A percentile compares a stretch with the other conserved stretches of the same genome.
Conservation (phyloP, 352 stramenopile species). For the Blastocystis sp. region DNA sequence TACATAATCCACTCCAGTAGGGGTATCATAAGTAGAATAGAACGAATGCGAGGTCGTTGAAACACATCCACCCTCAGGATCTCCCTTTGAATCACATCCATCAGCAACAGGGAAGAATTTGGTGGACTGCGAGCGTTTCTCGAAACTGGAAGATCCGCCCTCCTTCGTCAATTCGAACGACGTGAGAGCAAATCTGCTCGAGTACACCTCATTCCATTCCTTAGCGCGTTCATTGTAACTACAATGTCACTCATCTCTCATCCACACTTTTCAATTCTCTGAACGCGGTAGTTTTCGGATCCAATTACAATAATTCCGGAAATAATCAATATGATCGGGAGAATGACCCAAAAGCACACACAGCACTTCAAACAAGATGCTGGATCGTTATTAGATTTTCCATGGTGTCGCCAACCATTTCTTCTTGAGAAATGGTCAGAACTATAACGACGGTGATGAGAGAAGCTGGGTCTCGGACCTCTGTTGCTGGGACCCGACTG, state of each 20-base stretch:
- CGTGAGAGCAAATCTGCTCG: not conserved
- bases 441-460: not conserved
- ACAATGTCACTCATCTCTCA: not conserved
- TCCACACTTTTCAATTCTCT: not conserved
- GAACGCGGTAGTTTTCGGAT: not conserved
- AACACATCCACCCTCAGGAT: not conserved
- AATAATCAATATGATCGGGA: not conserved
- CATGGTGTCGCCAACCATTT: not conserved
- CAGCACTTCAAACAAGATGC: too few relatives aligned
- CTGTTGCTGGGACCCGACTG: not conserved
- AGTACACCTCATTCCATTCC: not conserved
- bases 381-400: too few relatives aligned
- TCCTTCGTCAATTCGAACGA: not conserved
- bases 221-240: not conserved
- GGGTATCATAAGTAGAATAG: not conserved
- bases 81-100: not conserved
- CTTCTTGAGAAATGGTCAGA: not conserved
- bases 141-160: not conserved
- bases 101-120: not conserved
- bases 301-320: not conserved
- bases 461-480: not conserved
- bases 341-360: not conserved
- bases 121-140: not conserved
- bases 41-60: not conserved
- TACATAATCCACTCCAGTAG: not conserved